Base-by-base conservation (phyloP, 495 filamentous ascomycete genomes). In the Margaritispora aquatica region DNA sequence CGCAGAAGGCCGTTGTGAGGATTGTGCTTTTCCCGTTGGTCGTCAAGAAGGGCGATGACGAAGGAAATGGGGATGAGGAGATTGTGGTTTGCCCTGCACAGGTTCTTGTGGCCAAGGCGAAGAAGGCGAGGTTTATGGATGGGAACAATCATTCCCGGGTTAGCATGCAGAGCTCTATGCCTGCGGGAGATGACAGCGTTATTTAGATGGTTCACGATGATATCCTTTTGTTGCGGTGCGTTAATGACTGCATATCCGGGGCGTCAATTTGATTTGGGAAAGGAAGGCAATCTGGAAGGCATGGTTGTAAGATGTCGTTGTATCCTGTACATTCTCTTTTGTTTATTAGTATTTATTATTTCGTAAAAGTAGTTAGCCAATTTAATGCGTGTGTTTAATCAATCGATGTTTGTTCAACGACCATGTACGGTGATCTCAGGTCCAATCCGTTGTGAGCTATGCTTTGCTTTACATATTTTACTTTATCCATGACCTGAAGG, bases 1-100 rank as follows among this genome's bases (percentile, higher is more conserved):
- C 74, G 13, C 75, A 84, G 41, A 77, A 81, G n/a, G 85, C 90
- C 22, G 82, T 89, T 10, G 91, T 98, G 11, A 85, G 92, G 58
- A 83, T 94, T 53, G 90, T 97, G 3, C 79, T 98, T 41, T 97
- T 97, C 79, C 94, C 94, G 7, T 77, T 96, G 11, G 92, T 98
- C 13, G 87, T 97, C 64, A 92, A 94, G 74, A 92, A 93, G 75
- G 94, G 93, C 51, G 88, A 96, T 68, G 92, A 96, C 66, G 71
- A 73, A 15, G 93, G 92, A 17, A 83, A 87, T 19, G 88, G 89
- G 26, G 88, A 96, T 27, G 89, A 95, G 52, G 90, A 97, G 77
- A 88, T 93, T 57, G 91, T 97, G 36, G 90, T 98, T 36, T 92
- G 85, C 58, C 92, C 92, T 8, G 94, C 95, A 19, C 91, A 97